Conservation (phyloP, 192 early-diverging fungal genomes). For the Podila horticola region DNA sequence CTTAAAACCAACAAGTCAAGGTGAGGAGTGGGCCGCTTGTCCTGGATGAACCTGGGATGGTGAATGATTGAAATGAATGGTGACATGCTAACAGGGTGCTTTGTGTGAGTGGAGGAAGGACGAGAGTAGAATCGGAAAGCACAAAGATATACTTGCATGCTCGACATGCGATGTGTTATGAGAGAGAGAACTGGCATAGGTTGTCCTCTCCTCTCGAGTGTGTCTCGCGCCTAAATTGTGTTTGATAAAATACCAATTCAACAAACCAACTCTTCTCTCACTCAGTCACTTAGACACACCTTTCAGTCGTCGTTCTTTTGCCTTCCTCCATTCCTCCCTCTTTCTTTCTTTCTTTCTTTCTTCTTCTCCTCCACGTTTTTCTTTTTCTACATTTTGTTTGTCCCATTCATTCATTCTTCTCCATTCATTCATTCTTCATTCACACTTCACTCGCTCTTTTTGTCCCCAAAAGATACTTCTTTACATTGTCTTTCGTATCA, state of each 20-base stretch:
- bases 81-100: no score
- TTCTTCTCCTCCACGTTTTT: not conserved
- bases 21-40: no score
- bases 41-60: no score
- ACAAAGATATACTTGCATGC: no score
- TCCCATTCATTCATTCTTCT: not conserved
- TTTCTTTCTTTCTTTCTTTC: not conserved
- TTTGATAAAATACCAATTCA: no score
- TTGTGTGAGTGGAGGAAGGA: no score
- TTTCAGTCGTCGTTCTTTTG: not conserved
- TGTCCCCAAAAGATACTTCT: not conserved
- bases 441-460: not conserved
- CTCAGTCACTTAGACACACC: not conserved
- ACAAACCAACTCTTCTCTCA: not conserved
- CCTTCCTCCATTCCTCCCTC: not conserved
- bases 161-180: no score
- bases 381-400: not conserved
- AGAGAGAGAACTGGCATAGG: no score
- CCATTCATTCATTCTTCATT: not conserved
- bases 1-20: not conserved
- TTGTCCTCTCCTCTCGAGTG: no score
- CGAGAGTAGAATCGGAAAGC: no score
- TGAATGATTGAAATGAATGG: no score
- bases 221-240: no score
- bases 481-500: not conserved